Evolutionary conservation across 352 stramenopile genomes (phyloP).

Genomic region (Blastocystis sp.): DNA sequence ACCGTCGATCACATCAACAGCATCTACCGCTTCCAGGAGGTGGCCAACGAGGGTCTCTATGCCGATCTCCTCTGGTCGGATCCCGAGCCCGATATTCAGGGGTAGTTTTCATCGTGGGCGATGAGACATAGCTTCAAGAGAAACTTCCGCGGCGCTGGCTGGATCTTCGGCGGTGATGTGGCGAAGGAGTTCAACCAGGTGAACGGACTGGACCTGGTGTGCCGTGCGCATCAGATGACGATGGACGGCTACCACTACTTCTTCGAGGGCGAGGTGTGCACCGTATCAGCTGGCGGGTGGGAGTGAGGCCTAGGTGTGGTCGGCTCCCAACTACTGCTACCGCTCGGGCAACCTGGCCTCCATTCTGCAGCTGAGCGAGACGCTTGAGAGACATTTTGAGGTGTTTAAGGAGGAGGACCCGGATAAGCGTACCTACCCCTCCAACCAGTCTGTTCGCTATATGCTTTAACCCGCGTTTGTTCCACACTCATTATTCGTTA

Average conservation of each 20-base stretch:
- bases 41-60: constrained; percentile 89
- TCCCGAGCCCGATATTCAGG: constrained; percentile 87
- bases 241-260: constrained; percentile 87
- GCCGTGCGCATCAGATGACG: constrained; percentile 82
- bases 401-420: constrained; percentile 97
- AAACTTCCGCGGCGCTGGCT: constrained; percentile 82
- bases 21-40: constrained; percentile 92
- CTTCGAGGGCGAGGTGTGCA: constrained; percentile 74
- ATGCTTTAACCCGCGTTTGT: neutral
- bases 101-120: constrained; percentile 73
- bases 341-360: constrained; percentile 95
- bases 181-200: constrained; percentile 85
- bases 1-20: constrained; percentile 90
- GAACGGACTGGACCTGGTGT: constrained; percentile 84
- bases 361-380: constrained; percentile 97
- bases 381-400: constrained; percentile 76
- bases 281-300: constrained; percentile 61
- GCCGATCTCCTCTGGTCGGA: constrained; percentile 97
- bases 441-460: constrained; percentile 89
- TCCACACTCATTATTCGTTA: constrained; percentile 19
- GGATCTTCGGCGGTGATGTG: constrained; percentile 83
- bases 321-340: constrained; percentile 77
- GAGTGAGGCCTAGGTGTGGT: constrained; percentile 77
- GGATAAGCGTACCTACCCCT: constrained; percentile 89
- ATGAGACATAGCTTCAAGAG: constrained; percentile 35